Base-by-base conservation (phyloP, 176 grass and related monocot genomes). In the Bothriochloa decipiens region DNA sequence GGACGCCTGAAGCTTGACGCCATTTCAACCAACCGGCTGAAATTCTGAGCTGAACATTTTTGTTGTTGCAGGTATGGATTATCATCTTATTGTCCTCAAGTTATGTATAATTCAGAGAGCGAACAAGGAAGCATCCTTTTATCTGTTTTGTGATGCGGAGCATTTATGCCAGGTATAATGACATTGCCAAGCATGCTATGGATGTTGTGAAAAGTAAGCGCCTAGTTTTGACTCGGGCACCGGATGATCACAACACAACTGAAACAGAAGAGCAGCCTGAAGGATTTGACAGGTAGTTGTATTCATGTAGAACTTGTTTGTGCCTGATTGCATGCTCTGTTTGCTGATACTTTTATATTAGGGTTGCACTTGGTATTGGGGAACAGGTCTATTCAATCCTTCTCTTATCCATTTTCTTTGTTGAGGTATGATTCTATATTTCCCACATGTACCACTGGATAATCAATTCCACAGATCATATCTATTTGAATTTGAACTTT, bases 111-210 rank as follows among this genome's bases (percentile, higher is more conserved):
- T 74, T 50, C 53, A 61, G 46, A 85, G 71, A 68, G 79, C 79
- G 73, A 79, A 81, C 74, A 75, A 78, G 58, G 55, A 43, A 82
- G 46, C 10, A 62, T 40, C 66, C 9, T n/a, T 37, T 58, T 91
- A 45, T 80, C 43, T 16, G 15, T 78, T 91, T 85, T 82, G 78
- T 86, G 67, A 86, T 65, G 39, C 53, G 47, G 32, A 42, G 26
- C 81, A 70, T 90, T 83, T 87, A 93, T 74, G 16, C 33, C 66
- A 99, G 96, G 96, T 99, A 96, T 82, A 90, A 86, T 82, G 93
- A 99, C 73, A 96, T 96, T 82, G 96, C 96, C 45, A 96, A 96
- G 86, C 82, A 96, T 94, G 91, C 93, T 77, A 94, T 93, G 89
- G 96, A 87, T 84, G 96, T 92, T 84, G 70, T 99, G 85, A 94